Percentiles rank a stretch among this genome's conserved stretches.
These are phyloP conservation scores for Colletotrichum trifolii DNA, from an alignment of 2,329 filamentous ascomycete species.

Conservation along the genomic window DNA sequence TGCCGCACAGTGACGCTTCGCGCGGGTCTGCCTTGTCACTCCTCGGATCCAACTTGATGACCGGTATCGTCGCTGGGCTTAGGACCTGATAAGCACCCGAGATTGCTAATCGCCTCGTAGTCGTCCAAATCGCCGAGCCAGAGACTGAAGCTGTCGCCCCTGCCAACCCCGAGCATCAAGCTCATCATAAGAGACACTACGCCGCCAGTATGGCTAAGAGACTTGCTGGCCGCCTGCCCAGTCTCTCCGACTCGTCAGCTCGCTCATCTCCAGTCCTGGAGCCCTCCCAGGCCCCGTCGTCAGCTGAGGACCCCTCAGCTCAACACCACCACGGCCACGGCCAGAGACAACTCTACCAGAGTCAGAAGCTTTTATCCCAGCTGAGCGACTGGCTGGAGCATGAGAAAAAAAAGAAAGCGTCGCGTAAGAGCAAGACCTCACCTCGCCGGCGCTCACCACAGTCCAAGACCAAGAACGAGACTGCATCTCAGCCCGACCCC, in stretches of 20 bases:
- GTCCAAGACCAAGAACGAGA: conserved; percentile 23
- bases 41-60: conserved; percentile 24
- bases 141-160: conserved; percentile 36
- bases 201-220: conserved; percentile 56
- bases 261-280: conserved; percentile 57
- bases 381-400: conserved; percentile 86
- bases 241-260: conserved; percentile 51
- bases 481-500: conserved; percentile 23
- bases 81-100: conserved; percentile 3
- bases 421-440: conserved; percentile 60
- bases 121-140: conserved; percentile 71
- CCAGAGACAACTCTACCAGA: conserved; percentile 52
- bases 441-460: conserved; percentile 52
- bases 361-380: conserved; percentile 74
- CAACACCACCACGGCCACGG: conserved; percentile 45
- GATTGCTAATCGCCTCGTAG: conserved; percentile 45
- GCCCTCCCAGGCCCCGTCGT: conserved; percentile 38
- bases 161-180: conserved; percentile 47
- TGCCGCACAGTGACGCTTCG: conserved; percentile 40
- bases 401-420: conserved; percentile 76
- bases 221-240: conserved; percentile 51
- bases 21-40: conserved; percentile 8
- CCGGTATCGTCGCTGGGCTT: conserved; percentile 35
- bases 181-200: conserved; percentile 54
- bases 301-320: conserved; percentile 40